Percentiles rank a stretch among this genome's conserved stretches.
These are phyloP conservation scores for Xerocomellus dryophilus DNA, from an alignment of 768 basidiomycete species.

Conservation along the genomic window DNA sequence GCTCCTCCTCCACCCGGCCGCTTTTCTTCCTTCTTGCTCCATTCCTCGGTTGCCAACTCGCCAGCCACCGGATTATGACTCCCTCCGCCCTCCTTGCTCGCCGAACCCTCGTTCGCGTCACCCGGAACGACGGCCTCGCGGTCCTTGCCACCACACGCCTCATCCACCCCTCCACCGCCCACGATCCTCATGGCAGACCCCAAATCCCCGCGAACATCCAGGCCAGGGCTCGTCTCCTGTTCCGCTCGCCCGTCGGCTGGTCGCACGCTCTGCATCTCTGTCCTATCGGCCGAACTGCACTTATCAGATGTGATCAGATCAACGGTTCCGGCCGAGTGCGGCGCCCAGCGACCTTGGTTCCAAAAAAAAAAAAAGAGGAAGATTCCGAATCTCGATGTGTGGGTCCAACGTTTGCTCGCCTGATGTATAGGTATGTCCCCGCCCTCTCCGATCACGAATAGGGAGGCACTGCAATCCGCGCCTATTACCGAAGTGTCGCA, in stretches of 20 bases:
- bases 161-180: slow-evolving; percentile 22
- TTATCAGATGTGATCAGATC: slow-evolving; percentile 6
- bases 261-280: slow-evolving; percentile 3
- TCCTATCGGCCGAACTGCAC: slow-evolving; percentile 2
- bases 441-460: slow-evolving; percentile 10
- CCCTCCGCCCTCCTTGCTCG: slow-evolving; percentile 1
- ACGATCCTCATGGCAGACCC: slow-evolving; percentile 25
- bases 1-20: slow-evolving; percentile 17
- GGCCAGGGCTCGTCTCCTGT: neutral
- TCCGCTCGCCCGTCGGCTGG: neutral
- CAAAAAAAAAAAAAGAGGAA: neutral
- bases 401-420: neutral
- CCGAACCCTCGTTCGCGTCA: slow-evolving; percentile 18
- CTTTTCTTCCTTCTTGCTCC: neutral
- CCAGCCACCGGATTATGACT: neutral
- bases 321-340: neutral
- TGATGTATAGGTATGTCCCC: neutral
- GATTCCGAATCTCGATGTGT: neutral
- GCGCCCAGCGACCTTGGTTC: neutral
- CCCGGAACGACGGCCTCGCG: slow-evolving; percentile 22
- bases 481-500: slow-evolving; percentile 6
- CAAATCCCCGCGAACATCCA: slow-evolving; percentile 24
- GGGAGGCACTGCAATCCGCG: slow-evolving; percentile 2
- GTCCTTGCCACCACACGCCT: slow-evolving; percentile 20
- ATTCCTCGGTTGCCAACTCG: slow-evolving; percentile 6